phyloP scores from a whole-genome alignment of 2,329 filamentous ascomycete species.

The Calonectria naviculata region DNA sequence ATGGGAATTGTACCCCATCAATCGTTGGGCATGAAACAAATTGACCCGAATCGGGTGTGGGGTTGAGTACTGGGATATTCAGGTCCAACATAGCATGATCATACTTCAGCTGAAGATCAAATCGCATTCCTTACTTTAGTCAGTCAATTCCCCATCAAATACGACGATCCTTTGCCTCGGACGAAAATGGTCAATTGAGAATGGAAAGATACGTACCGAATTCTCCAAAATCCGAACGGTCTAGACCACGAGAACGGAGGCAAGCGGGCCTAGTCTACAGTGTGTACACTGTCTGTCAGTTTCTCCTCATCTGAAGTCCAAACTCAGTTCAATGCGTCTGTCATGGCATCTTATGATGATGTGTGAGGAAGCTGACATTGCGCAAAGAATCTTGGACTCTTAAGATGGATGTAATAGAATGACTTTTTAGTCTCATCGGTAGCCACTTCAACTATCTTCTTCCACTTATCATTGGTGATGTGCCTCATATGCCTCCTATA shows the following conservation, averaged over 20 bases:
- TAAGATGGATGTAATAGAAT: no score
- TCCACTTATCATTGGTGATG: neutral
- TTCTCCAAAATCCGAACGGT: neutral
- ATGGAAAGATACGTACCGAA: conserved; percentile 11
- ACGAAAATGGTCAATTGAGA: neutral
- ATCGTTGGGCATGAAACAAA: neutral
- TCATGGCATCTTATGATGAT: neutral
- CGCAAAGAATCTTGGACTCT: no score
- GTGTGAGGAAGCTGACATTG: no score
- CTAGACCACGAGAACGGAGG: neutral
- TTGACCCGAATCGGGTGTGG: neutral
- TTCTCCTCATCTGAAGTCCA: no score
- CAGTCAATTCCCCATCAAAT: neutral
- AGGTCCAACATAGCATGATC: neutral
- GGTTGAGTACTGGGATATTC: no score
- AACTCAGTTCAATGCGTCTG: no score
- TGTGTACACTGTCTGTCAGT: neutral
- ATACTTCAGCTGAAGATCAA: no score
- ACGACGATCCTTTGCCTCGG: neutral
- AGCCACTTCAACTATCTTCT: no score
- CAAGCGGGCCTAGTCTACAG: neutral
- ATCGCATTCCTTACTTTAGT: neutral
- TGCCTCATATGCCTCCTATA: neutral
- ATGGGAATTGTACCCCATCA: neutral
- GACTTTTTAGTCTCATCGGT: no score